Evolutionary conservation across 331 rosid genomes (phyloP).

Genomic region (Pyrus hybrid): DNA sequence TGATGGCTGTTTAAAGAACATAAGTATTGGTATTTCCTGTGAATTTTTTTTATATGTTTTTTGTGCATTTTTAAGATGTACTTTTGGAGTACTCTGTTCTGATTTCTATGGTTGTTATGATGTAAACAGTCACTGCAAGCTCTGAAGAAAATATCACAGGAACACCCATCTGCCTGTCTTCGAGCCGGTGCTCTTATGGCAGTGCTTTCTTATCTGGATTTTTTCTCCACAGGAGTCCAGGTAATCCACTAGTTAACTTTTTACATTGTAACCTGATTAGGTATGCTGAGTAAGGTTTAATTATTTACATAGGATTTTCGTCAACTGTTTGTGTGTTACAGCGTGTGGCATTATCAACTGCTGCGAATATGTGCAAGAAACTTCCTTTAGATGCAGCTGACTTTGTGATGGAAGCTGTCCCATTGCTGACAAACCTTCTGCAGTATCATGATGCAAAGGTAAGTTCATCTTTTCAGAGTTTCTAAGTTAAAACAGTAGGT

Average conservation of each 20-base stretch:
- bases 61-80: neutral
- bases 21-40: neutral
- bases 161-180: conserved; percentile 95
- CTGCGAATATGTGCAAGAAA: conserved; percentile 99
- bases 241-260: conserved; percentile 23
- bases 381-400: conserved; percentile 99
- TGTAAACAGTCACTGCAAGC: conserved; percentile 93
- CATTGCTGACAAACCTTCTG: too few species aligned
- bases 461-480: too few species aligned
- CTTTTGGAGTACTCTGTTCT: conserved; percentile 2
- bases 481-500: too few species aligned
- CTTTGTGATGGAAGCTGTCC: conserved; percentile 99
- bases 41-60: neutral
- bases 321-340: conserved; percentile 21
- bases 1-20: neutral
- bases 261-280: neutral
- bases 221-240: conserved; percentile 98
- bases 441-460: too few species aligned
- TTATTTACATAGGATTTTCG: neutral
- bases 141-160: conserved; percentile 93
- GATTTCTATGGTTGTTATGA: conserved; percentile 24
- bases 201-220: conserved; percentile 89
- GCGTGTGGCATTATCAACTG: conserved; percentile 98
- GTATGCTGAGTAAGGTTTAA: neutral
- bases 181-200: conserved; percentile 99